Conservation (phyloP, 1,284 basidiomycete genomes). For the Fomitopsis betulina region DNA sequence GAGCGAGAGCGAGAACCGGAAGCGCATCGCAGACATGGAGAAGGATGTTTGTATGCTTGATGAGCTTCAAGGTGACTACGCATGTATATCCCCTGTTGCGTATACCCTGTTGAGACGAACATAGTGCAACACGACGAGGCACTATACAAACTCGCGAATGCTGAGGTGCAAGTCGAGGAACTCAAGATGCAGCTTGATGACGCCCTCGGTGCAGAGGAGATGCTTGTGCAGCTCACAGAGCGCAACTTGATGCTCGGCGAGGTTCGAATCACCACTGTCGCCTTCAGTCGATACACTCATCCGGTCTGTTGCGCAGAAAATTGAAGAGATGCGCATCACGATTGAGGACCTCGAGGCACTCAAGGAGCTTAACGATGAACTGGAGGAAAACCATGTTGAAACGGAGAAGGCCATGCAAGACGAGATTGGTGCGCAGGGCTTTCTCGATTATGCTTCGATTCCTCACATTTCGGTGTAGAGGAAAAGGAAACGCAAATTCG, state of each 20-base stretch:
- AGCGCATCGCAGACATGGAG: constrained; percentile 84
- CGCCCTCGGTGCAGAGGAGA: constrained; percentile 92
- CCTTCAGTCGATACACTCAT: not conserved
- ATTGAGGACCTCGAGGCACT: constrained; percentile 96
- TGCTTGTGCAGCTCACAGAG: constrained; percentile 94
- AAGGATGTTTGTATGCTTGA: constrained; percentile 74
- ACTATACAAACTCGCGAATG: constrained; percentile 76
- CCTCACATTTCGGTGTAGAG: constrained; percentile 39
- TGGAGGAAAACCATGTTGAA: constrained; percentile 95
- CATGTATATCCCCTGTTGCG: not conserved
- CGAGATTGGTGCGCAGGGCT: constrained; percentile 65
- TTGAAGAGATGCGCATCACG: constrained; percentile 93
- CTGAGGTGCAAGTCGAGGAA: constrained; percentile 89
- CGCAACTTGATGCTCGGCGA: constrained; percentile 89
- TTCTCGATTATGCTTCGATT: not conserved
- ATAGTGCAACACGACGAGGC: constrained; percentile 78
- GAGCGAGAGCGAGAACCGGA: constrained; percentile 81
- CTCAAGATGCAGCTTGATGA: constrained; percentile 95
- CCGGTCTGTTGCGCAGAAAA: constrained; percentile 54
- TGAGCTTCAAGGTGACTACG: constrained; percentile 60
- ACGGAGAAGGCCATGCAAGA: constrained; percentile 91
- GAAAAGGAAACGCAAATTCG: constrained; percentile 66
- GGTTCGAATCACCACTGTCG: constrained; percentile 35
- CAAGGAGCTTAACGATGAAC: constrained; percentile 94
- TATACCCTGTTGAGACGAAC: not conserved